Conservation (phyloP, 2,329 filamentous ascomycete genomes). For the Sclerotinia subarctica region DNA sequence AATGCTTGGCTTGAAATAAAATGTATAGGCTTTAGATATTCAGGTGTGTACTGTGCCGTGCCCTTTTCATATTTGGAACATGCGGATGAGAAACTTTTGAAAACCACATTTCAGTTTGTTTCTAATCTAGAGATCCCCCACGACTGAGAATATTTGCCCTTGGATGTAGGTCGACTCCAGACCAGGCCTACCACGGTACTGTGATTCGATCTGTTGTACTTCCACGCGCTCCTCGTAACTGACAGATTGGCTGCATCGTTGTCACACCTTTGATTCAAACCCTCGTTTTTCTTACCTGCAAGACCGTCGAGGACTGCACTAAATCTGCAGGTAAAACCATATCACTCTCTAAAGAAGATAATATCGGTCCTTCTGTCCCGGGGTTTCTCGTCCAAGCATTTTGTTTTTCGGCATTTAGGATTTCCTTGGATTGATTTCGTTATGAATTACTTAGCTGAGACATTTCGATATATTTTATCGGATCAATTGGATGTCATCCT, state of each 20-base stretch:
- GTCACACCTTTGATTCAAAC: constrained; percentile 61
- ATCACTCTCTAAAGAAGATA: constrained; percentile 9
- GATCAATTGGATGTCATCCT: constrained; percentile 18
- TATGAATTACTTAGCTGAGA: constrained; percentile 16
- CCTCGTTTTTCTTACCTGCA: constrained; percentile 48
- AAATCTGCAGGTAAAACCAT: constrained; percentile 15
- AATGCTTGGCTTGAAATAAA: constrained; percentile 12
- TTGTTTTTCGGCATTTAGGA: constrained; percentile 17
- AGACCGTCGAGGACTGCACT: constrained; percentile 5
- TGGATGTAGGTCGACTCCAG: not conserved
- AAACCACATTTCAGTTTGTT: not conserved
- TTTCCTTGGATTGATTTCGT: constrained; percentile 7
- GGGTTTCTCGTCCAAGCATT: constrained; percentile 9
- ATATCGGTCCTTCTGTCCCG: constrained; percentile 22
- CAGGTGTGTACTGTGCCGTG: not conserved
- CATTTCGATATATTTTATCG: constrained; percentile 12
- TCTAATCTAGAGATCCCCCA: not conserved
- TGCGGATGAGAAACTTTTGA: not conserved
- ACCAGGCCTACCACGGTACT: constrained; percentile 15
- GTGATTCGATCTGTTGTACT: constrained; percentile 15
- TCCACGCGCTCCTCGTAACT: constrained; percentile 21
- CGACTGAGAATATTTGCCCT: not conserved
- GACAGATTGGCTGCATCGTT: constrained; percentile 41
- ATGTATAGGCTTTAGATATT: not conserved
- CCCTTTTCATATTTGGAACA: constrained; percentile 1